Evolutionary conservation across 306 rosid genomes (phyloP), one percentile per base, ranked within the genome.

Genomic region (Fragaria iinumae): DNA sequence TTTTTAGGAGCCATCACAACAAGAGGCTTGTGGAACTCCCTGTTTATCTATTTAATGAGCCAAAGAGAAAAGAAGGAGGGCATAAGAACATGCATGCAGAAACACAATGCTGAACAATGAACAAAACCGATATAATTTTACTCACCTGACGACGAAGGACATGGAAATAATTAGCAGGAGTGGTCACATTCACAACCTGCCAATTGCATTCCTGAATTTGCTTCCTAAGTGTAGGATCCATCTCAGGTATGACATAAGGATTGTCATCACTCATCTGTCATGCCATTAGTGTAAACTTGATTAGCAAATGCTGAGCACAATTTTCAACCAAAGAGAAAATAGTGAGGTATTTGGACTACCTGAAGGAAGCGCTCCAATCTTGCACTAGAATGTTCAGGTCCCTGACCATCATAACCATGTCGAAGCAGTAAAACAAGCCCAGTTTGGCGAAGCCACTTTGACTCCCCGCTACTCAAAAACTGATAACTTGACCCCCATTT

Each of bases 161-260:
- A 86, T 95, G 99, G 91, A 95, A 95, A 79, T 92, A 95, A 79
- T 95, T 95, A 70, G 99, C 97, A 57, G 97, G 99, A 79, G 99
- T 92, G n/a, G 99, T 92, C 74, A 92, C 97, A 80, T 91, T 95
- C 81, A 95, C 99, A 84, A 95, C 81, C 89, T 95, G 98, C 93
- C 91, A 88, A 83, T 95, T 95, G 84, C 97, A 95, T 86, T 95
- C 99, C 89, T 95, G 98, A 88, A 95, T 95, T 87, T 92, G 98
- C 53, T 84, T 95, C 71, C 97, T 77, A 21, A 90, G 97, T 71
- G 98, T 95, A 38, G 97, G 84, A 81, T 95, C 99, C 99, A 95
- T 95, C 87, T 92, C 99, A 70, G 99, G 99, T 78, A 95, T 91
- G 83, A 91, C 84, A 74, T 77, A 85, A 75, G 98, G 97, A 71